A percentile compares a stretch with the other conserved stretches of the same genome.
These are phyloP conservation scores for Bryoerythrophyllum caledonicum DNA, from an alignment of 225 moss, liverwort and hornwort genomes.

Conservation along the genomic window DNA sequence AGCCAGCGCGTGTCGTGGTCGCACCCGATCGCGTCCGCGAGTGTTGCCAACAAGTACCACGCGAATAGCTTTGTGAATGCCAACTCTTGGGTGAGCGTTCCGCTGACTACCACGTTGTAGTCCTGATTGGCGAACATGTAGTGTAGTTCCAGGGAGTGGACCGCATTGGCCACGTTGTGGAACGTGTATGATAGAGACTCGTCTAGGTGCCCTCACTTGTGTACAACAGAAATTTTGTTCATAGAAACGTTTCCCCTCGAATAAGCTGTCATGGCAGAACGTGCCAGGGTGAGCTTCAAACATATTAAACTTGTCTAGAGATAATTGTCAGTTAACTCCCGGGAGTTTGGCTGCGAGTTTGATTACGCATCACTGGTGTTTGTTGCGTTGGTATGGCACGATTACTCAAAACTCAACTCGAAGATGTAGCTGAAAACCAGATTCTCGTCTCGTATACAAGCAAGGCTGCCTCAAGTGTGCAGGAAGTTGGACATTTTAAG, in stretches of 20 bases:
- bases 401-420: too few species aligned
- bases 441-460: too few species aligned
- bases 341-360: too few species aligned
- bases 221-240: conserved; percentile 13
- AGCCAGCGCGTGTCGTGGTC: conserved; percentile 50
- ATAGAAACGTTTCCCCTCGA: not conserved
- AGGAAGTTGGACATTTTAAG: too few species aligned
- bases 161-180: conserved; percentile 31
- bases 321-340: too few species aligned
- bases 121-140: too few species aligned
- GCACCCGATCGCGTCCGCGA: conserved; percentile 18
- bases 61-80: conserved; percentile 49
- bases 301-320: not conserved
- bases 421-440: too few species aligned
- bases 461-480: too few species aligned
- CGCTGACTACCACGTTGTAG: conserved; percentile 38
- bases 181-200: conserved; percentile 16
- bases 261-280: conserved; percentile 20
- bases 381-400: too few species aligned
- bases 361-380: too few species aligned
- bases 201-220: not conserved
- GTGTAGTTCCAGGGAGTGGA: not conserved
- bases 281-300: conserved; percentile 9
- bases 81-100: conserved; percentile 31
- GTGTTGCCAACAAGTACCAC: conserved; percentile 33